Evolutionary conservation across 1,284 basidiomycete genomes (phyloP).

Genomic region (Neolentinus lepideus): DNA sequence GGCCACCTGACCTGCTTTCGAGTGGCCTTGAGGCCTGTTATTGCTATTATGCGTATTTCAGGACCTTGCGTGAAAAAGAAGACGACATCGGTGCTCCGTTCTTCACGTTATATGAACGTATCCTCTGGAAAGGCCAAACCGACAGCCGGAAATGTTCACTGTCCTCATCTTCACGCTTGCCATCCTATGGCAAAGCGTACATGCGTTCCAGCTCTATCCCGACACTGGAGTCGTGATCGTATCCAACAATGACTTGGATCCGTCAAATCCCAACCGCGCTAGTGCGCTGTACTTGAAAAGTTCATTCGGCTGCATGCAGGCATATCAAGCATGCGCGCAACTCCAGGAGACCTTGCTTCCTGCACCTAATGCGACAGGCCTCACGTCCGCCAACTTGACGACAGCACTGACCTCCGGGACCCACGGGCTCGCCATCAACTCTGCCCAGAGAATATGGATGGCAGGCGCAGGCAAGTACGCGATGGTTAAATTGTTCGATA

Average conservation of each 20-base stretch:
- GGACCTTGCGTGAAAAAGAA: background rate
- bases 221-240: slow-evolving; percentile 1
- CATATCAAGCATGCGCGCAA: background rate
- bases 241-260: slow-evolving; percentile 1
- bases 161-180: background rate
- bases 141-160: background rate
- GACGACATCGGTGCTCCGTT: background rate
- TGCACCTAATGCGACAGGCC: background rate
- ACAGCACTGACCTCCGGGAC: background rate
- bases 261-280: background rate
- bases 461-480: background rate
- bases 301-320: background rate
- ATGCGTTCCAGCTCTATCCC: background rate
- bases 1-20: background rate
- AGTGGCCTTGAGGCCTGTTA: background rate
- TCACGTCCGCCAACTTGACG: background rate
- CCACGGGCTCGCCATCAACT: background rate
- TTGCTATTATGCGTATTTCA: background rate
- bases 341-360: background rate
- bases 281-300: background rate
- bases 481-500: background rate
- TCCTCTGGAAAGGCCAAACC: background rate
- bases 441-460: background rate
- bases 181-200: background rate
- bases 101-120: background rate